phyloP scores from a whole-genome alignment of 2,329 filamentous ascomycete genomes.

The Plectosphaerella sp. region DNA sequence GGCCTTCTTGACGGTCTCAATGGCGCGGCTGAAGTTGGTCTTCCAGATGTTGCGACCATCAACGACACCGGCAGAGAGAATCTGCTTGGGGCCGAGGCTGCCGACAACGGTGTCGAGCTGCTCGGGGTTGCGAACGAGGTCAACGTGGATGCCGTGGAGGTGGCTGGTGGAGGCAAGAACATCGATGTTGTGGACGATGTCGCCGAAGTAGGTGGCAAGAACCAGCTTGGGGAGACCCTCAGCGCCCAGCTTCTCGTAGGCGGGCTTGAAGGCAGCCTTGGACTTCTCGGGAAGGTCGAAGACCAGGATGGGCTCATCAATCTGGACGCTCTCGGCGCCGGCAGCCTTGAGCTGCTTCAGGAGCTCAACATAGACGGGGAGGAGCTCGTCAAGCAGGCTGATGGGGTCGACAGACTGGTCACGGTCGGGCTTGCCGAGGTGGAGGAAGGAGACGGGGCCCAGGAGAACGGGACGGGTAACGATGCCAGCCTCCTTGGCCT shows the following conservation, averaged over 20 bases:
- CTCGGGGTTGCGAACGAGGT: conserved; percentile 97
- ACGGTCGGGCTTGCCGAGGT: conserved; percentile 97
- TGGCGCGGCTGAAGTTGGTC: conserved; percentile 96
- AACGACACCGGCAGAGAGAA: conserved; percentile 93
- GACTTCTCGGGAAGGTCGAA: conserved; percentile 85
- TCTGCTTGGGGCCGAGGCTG: conserved; percentile 81
- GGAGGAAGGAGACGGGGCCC: conserved; percentile 95
- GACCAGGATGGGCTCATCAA: conserved; percentile 95
- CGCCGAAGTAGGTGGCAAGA: conserved; percentile 97
- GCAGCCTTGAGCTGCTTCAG: conserved; percentile 91
- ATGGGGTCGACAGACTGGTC: conserved; percentile 90
- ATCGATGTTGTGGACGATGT: conserved; percentile 98
- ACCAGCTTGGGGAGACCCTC: conserved; percentile 83
- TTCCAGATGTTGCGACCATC: conserved; percentile 99
- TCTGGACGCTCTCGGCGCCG: conserved; percentile 94
- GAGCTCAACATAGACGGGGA: conserved; percentile 93
- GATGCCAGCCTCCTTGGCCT: conserved; percentile 97
- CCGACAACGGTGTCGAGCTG: conserved; percentile 83
- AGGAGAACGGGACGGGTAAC: conserved; percentile 88
- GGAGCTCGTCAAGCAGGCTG: conserved; percentile 84
- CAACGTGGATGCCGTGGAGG: conserved; percentile 77
- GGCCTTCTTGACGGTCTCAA: conserved; percentile 84
- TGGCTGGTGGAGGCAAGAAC: conserved; percentile 63
- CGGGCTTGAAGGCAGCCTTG: conserved; percentile 97
- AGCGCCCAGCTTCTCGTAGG: conserved; percentile 82